phyloP scores from a whole-genome alignment of 176 grass and related monocot species.

The Carex littledalei region DNA sequence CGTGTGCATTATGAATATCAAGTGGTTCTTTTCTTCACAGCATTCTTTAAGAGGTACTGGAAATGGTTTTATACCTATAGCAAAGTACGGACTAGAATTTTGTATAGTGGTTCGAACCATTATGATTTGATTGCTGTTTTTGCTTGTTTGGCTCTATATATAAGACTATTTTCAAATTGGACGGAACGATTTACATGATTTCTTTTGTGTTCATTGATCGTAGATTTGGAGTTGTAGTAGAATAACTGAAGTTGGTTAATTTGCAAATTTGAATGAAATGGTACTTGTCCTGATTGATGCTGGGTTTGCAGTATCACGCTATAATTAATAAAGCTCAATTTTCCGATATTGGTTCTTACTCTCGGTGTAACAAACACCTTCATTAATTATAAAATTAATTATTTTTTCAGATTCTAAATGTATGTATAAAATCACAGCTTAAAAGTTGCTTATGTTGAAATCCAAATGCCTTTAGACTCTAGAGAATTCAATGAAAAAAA shows the following conservation, averaged over 20 bases:
- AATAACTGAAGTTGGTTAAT: not conserved
- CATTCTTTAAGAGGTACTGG: slow-evolving; percentile 13
- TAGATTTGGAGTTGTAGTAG: not conserved
- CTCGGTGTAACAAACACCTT: too few species aligned
- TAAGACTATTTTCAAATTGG: not conserved
- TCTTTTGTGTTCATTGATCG: not conserved
- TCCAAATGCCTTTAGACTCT: too few species aligned
- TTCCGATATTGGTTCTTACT: too few species aligned
- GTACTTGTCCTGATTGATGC: not conserved
- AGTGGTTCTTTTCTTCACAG: slow-evolving; percentile 8
- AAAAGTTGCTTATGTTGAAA: too few species aligned
- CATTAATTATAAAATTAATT: not conserved
- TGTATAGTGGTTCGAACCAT: slow-evolving; percentile 70
- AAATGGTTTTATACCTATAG: slow-evolving; percentile 86
- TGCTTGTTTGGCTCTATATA: too few species aligned
- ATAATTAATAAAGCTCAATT: not conserved
- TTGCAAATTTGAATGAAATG: not conserved
- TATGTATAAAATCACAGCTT: too few species aligned
- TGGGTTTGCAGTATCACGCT: not conserved
- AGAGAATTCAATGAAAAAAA: too few species aligned
- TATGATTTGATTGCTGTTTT: slow-evolving; percentile 37
- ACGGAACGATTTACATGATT: not conserved
- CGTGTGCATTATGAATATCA: too few species aligned
- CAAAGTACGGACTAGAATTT: slow-evolving; percentile 82
- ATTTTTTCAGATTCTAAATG: too few species aligned